These are phyloP conservation scores for Aphanomyces euteiches DNA, from an alignment of 352 stramenopile species.

Conservation along the genomic window DNA sequence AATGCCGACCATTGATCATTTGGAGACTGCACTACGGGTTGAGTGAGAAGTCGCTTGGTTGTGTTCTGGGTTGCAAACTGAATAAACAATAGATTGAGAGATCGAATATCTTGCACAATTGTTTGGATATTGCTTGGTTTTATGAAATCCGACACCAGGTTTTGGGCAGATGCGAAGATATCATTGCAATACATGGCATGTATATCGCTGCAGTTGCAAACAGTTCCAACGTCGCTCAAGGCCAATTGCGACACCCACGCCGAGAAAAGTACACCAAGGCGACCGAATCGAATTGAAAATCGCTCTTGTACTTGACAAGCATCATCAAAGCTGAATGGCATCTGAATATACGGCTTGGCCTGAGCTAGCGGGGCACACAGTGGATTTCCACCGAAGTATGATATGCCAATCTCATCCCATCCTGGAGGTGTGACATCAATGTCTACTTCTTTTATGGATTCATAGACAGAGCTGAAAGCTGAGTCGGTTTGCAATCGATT, in stretches of 20 bases:
- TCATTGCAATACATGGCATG: background rate
- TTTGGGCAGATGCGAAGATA: background rate
- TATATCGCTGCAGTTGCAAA: background rate
- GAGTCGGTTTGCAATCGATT: no score
- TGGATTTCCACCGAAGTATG: background rate
- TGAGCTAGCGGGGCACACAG: background rate
- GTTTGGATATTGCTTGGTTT: background rate
- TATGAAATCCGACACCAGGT: background rate
- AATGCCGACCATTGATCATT: background rate
- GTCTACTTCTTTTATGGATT: background rate
- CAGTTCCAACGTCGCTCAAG: background rate
- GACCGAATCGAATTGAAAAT: background rate
- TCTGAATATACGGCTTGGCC: background rate
- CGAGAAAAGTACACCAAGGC: background rate
- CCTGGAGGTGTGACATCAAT: constrained; percentile 1
- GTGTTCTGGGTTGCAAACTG: background rate
- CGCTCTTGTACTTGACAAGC: background rate
- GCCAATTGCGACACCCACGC: background rate
- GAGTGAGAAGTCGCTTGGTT: background rate
- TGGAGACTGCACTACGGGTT: background rate
- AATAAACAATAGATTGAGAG: background rate
- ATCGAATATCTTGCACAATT: background rate
- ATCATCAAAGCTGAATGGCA: background rate
- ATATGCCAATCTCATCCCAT: background rate
- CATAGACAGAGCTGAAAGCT: no score